Conservation (phyloP, 148 eudicot species). For the Polygonum aviculare region DNA sequence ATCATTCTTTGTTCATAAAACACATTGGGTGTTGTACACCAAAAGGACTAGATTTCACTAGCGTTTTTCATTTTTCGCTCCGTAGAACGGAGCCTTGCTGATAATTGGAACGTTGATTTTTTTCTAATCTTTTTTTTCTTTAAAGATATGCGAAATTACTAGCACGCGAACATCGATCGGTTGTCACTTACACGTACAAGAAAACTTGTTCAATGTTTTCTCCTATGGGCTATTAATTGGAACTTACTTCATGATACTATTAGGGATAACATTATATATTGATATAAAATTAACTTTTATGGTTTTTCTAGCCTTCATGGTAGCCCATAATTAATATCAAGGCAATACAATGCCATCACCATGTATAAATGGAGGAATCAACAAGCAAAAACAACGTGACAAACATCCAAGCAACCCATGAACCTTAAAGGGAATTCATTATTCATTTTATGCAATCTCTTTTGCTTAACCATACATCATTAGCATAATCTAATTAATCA, state of each 20-base stretch:
- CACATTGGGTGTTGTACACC: too few species aligned
- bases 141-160: background rate
- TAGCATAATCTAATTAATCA: background rate
- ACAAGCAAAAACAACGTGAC: constrained; percentile 7
- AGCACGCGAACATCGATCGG: background rate
- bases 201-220: background rate
- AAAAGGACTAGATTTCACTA: too few species aligned
- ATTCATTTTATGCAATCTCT: background rate
- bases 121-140: background rate
- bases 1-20: too few species aligned
- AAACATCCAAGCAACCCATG: background rate
- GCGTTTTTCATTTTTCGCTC: too few species aligned
- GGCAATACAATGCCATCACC: background rate
- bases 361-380: background rate
- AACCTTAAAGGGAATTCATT: background rate
- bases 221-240: too few species aligned
- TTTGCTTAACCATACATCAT: constrained; percentile 4
- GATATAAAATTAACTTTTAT: too few species aligned
- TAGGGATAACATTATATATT: background rate
- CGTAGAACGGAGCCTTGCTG: too few species aligned
- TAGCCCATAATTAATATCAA: background rate
- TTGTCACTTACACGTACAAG: background rate
- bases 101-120: background rate
- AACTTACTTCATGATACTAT: too few species aligned
- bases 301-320: background rate